Evolutionary conservation across 129 eudicot genomes (phyloP), one percentile per base, ranked within the genome.

Genomic region (Solidago caesia): DNA sequence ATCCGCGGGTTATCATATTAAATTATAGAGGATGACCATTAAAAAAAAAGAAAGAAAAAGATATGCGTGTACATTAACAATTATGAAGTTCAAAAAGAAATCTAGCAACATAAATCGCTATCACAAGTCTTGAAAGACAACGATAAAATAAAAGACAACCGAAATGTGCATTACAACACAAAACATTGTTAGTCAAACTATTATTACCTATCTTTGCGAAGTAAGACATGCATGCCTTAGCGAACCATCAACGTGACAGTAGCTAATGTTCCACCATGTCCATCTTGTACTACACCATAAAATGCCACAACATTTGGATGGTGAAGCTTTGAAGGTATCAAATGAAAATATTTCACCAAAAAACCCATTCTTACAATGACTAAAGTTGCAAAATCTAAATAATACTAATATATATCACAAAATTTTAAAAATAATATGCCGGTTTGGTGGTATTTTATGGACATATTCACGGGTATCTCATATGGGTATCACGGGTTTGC

Each of bases 251-350:
- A 85, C 96, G 96, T 82, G 72, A 92, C 96, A 61, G 97, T 92
- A 76, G 97, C 97, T 65, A 92, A 73, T 8, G 97, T 89, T n/a
- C 84, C 96, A 59, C 96, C 97, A 43, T 96, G 97, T 69, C 97
- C 97, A 85, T 92, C 97, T 84, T 80, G 91, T 75, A 92, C 97
- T 11, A 92, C 91, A 63, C 97, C 97, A 49, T 92, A 92, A 84
- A 92, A 92, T 42, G 97, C 97, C 74, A 92, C 93, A 68, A 92
- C 96, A 49, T 92, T 92, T 68, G 96, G 97, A 82, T 92, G 97
- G 82, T 92, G 97, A 83, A 91, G 96, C 82, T 89, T 89, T 48
- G 97, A 88, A 89, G 59, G 60, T 55, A 45, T 67, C 41, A 45
- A 76, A 53, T 33, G 15, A 2, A 53, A n/a, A n/a, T 53, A 53